Evolutionary conservation across 129 eudicot species (phyloP).

Genomic region (Heracleum sosnowskyi): DNA sequence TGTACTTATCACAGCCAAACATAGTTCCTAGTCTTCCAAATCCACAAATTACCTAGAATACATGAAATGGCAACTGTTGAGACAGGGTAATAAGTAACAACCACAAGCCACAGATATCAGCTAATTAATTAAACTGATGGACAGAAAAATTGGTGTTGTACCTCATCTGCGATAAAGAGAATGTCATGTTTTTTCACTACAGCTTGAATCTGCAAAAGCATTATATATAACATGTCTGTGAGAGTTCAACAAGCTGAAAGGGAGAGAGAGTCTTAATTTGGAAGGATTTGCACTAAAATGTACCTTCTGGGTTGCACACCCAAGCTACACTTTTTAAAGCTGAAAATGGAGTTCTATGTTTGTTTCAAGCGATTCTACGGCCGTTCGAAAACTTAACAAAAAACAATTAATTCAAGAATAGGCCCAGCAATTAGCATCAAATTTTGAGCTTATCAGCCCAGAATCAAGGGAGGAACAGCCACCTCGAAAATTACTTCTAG

Average conservation of each 20-base stretch:
- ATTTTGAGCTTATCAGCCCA: too few species aligned
- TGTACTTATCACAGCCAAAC: slow-evolving; percentile 92
- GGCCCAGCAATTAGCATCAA: too few species aligned
- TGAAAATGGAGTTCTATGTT: too few species aligned
- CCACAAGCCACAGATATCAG: neutral
- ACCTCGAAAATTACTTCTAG: too few species aligned
- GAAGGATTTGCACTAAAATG: neutral
- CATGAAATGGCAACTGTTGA: neutral
- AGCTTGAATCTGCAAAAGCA: slow-evolving; percentile 68
- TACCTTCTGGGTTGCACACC: too few species aligned
- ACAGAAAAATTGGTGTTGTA: slow-evolving; percentile 9
- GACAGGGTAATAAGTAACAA: neutral
- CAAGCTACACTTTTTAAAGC: too few species aligned
- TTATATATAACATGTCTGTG: neutral
- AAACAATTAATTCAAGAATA: too few species aligned
- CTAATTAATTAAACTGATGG: neutral
- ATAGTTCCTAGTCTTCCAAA: slow-evolving; percentile 96
- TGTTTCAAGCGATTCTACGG: too few species aligned
- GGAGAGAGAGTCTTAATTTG: neutral
- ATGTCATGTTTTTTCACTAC: slow-evolving; percentile 79
- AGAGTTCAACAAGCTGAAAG: neutral
- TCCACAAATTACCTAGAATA: slow-evolving; percentile 73
- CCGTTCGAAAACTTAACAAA: too few species aligned
- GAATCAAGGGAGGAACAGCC: too few species aligned
- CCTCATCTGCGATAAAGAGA: slow-evolving; percentile 95